These are phyloP conservation scores for Torrubiella hemipterigena DNA, from an alignment of 2,329 filamentous ascomycete genomes.

Conservation along the genomic window DNA sequence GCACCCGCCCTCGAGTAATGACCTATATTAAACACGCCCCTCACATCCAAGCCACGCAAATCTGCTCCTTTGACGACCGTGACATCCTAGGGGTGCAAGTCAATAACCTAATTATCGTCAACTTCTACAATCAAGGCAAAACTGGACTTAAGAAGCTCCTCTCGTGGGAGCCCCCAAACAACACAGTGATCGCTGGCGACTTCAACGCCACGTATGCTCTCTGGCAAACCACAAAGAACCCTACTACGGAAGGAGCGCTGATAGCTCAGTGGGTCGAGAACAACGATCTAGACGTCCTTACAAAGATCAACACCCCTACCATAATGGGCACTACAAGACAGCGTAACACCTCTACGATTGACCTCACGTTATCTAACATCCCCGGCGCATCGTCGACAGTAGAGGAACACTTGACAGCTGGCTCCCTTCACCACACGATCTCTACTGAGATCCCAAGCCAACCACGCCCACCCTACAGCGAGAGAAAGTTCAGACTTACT, in stretches of 20 bases:
- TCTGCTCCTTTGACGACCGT: no score
- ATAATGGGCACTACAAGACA: background rate
- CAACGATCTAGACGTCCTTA: constrained; percentile 1
- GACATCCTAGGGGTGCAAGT: no score
- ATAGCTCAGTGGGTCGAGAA: constrained; percentile 1
- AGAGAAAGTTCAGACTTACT: constrained; percentile 1
- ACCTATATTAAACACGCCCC: no score
- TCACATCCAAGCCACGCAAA: no score
- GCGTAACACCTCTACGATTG: background rate
- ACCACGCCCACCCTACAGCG: background rate
- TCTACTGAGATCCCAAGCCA: background rate
- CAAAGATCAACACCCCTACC: background rate
- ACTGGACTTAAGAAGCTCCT: no score
- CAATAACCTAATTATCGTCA: no score
- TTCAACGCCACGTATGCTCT: background rate
- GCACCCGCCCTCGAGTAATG: no score
- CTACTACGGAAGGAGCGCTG: background rate
- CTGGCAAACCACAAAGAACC: background rate
- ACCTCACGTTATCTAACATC: constrained; percentile 2
- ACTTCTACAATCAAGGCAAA: no score
- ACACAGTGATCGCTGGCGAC: constrained; percentile 1
- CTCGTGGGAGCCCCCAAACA: background rate
- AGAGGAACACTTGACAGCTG: constrained; percentile 2
- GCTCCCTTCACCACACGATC: constrained; percentile 1
- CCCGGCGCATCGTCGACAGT: background rate